phyloP scores from a whole-genome alignment of 2,329 filamentous ascomycete genomes.

The Lomentospora prolificans region DNA sequence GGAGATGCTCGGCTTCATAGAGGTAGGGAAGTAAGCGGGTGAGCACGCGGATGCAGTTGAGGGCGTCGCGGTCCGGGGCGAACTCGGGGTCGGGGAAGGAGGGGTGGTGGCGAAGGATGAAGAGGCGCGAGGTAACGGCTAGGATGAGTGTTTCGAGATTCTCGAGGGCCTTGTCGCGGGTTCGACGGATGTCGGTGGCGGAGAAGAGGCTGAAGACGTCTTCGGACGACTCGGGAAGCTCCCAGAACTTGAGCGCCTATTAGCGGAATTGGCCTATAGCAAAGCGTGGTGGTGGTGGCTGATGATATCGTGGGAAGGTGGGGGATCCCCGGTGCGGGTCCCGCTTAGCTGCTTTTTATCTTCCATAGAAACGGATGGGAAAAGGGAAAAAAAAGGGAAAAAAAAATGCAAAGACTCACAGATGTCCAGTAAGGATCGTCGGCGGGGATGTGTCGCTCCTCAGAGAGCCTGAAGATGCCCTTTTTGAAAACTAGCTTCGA shows the following conservation, averaged over 20 bases:
- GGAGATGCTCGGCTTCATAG: constrained; percentile 78
- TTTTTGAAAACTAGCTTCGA: constrained; percentile 99
- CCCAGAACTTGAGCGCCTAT: constrained; percentile 65
- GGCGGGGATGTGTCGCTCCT: constrained; percentile 76
- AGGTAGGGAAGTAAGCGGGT: constrained; percentile 84
- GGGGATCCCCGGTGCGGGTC: constrained; percentile 7
- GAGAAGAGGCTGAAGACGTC: constrained; percentile 97
- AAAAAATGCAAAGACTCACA: constrained; percentile 39
- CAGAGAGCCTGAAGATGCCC: constrained; percentile 93
- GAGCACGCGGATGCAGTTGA: constrained; percentile 89
- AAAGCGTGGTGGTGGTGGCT: background rate
- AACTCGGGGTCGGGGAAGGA: constrained; percentile 82
- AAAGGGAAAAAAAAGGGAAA: background rate
- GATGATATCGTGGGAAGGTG: background rate
- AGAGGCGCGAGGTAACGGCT: constrained; percentile 72
- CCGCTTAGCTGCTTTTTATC: background rate
- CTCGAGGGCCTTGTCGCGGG: constrained; percentile 71
- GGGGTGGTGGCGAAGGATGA: constrained; percentile 74
- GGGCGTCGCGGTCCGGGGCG: constrained; percentile 75
- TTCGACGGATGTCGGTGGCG: constrained; percentile 76
- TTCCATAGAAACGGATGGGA: too few relatives aligned
- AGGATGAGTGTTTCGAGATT: constrained; percentile 86
- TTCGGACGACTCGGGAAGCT: constrained; percentile 87
- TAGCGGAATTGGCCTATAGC: background rate
- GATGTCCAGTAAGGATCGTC: constrained; percentile 90